Evolutionary conservation across 768 basidiomycete species (phyloP).

Genomic region (Xerocomus spinulosus): DNA sequence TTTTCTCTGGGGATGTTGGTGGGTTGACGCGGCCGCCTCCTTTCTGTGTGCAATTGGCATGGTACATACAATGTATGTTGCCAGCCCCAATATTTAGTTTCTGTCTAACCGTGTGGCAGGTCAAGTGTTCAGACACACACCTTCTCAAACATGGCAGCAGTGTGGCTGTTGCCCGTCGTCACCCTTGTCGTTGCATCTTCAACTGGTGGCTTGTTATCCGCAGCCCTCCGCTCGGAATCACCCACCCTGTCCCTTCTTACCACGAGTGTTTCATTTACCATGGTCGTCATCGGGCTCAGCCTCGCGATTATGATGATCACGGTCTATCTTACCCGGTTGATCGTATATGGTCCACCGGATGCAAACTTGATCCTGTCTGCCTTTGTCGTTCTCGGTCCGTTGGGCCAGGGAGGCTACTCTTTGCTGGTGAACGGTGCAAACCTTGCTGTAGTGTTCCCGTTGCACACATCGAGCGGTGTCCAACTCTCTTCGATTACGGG

Average conservation of each 20-base stretch:
- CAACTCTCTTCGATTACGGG: constrained; percentile 34
- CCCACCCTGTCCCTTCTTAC: constrained; percentile 39
- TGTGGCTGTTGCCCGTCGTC: constrained; percentile 51
- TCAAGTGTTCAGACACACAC: constrained; percentile 41
- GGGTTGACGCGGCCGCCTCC: constrained; percentile 41
- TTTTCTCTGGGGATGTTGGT: constrained; percentile 49
- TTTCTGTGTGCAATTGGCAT: constrained; percentile 45
- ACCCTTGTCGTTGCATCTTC: constrained; percentile 51
- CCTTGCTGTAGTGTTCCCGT: constrained; percentile 33
- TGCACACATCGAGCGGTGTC: constrained; percentile 28
- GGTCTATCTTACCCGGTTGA: constrained; percentile 42
- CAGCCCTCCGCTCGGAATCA: constrained; percentile 34
- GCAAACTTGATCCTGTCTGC: constrained; percentile 37
- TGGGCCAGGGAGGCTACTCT: constrained; percentile 50
- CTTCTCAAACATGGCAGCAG: constrained; percentile 37
- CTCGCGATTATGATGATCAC: constrained; percentile 48
- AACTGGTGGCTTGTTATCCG: constrained; percentile 43
- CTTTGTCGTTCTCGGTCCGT: constrained; percentile 50
- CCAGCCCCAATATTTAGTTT: background rate
- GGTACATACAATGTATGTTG: constrained; percentile 43
- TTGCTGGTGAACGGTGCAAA: constrained; percentile 38
- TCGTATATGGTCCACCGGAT: constrained; percentile 39
- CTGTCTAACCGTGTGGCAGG: constrained; percentile 31
- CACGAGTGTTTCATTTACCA: constrained; percentile 39
- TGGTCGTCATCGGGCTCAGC: constrained; percentile 43